Conservation (phyloP, 805 yeast species). For the Sungouiozyma intestinalis region DNA sequence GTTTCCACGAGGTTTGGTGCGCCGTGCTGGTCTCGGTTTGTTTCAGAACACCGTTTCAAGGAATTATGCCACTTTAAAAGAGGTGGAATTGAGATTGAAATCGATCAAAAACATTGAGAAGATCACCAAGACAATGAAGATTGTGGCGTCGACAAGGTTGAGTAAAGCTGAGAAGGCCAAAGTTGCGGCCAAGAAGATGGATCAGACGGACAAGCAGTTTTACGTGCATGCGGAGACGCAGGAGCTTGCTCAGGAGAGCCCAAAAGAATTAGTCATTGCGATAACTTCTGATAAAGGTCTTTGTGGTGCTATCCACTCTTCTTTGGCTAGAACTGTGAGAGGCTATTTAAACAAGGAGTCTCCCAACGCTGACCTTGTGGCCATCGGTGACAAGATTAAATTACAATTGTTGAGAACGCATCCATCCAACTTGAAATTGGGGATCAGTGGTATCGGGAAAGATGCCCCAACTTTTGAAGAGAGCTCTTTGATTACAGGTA, state of each 20-base stretch:
- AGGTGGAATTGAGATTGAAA: conserved; percentile 95
- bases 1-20: background rate
- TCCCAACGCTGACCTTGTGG: conserved; percentile 66
- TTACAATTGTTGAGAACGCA: conserved; percentile 80
- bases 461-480: conserved; percentile 91
- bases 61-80: conserved; percentile 97
- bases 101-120: conserved; percentile 98
- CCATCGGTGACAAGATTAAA: conserved; percentile 92
- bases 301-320: conserved; percentile 97
- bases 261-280: conserved; percentile 72
- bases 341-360: conserved; percentile 46
- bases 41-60: conserved; percentile 28
- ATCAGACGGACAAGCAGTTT: conserved; percentile 68
- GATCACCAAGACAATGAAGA: conserved; percentile 99
- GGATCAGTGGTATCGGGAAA: conserved; percentile 89
- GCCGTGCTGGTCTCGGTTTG: background rate
- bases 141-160: conserved; percentile 96
- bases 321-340: conserved; percentile 83
- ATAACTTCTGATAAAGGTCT: conserved; percentile 96
- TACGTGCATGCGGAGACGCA: conserved; percentile 74
- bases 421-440: conserved; percentile 54
- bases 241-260: conserved; percentile 21
- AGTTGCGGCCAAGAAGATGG: conserved; percentile 77
- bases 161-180: conserved; percentile 93
- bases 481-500: conserved; percentile 81